Conservation (phyloP, 345 rosid genomes). For the Microcos paniculata region DNA sequence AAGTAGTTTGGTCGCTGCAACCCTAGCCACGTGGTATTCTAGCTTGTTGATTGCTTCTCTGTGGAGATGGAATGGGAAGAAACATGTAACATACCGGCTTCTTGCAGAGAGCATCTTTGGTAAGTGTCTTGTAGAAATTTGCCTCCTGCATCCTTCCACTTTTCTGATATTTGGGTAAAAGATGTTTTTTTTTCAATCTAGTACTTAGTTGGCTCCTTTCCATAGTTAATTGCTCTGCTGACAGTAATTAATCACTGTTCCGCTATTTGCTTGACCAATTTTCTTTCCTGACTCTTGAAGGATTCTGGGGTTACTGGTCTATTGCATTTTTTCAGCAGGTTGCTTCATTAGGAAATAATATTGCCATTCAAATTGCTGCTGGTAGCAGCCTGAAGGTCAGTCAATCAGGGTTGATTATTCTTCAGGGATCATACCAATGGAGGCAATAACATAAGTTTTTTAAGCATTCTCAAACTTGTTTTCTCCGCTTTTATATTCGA, state of each 20-base stretch:
- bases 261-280: constrained; percentile 11
- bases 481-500: background rate
- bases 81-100: constrained; percentile 45
- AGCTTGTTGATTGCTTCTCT: constrained; percentile 46
- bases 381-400: constrained; percentile 56
- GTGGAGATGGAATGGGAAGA: constrained; percentile 56
- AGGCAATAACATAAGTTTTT: background rate
- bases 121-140: constrained; percentile 10
- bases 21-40: constrained; percentile 53
- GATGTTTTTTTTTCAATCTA: background rate
- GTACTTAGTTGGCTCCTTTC: background rate
- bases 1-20: constrained; percentile 45
- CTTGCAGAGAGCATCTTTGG: constrained; percentile 56
- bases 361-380: constrained; percentile 57
- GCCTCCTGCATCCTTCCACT: background rate
- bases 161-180: background rate
- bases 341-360: constrained; percentile 58
- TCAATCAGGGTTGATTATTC: background rate
- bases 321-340: constrained; percentile 55
- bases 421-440: background rate
- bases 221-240: background rate
- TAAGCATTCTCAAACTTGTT: background rate
- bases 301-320: constrained; percentile 52
- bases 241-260: background rate
- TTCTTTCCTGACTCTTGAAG: constrained; percentile 33